Base-by-base conservation (phyloP, 176 grass and related monocot genomes). In the Oryza officinalis region DNA sequence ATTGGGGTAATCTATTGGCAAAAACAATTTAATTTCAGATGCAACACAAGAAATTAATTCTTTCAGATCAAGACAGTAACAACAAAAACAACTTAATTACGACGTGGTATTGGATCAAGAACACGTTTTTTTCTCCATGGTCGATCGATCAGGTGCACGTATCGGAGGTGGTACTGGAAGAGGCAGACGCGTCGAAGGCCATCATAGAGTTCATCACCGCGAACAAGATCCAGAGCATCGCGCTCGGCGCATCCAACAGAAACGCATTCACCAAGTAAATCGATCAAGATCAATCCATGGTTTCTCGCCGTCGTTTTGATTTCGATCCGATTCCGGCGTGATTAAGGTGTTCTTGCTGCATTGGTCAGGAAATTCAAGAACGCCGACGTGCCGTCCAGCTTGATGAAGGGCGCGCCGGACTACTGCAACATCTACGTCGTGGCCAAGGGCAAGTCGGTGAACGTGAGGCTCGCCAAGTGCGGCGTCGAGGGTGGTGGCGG, bases 351-450 rank as follows among this genome's bases (percentile, higher is more conserved):
- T 5, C 5, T 5, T 54, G 13, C 27, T 43, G 68, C 11, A 5
- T 5, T 27, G 18, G 5, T 50, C 91, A 91, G 94, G 93, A 98
- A 95, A 70, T 95, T 93, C 79, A 89, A 88, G 86, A 93, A 92
- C 79, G 47, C 89, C 52, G 96, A 95, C 82, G 91, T 98, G 85
- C 87, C 93, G 33, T 90, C 93, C 14, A 88, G 37, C 44, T 33
- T 98, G 68, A 88, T 87, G 64, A 94, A 95, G 76, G 69, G 65
- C 12, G 83, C 87, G 22, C 89, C 89, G 13, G 96, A 98, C 75
- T 98, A 90, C 81, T 98, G 96, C 78, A 87, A 90, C 65, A 90
- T 98, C 75, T 95, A 92, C 83, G 87, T 94, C 2, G 71, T 98
- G 20, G 86, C 86, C 20, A 95, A 92, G 83, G 89, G 87, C 71